Conservation (phyloP, 441 rosid species). For the Eutrema salsugineum region DNA sequence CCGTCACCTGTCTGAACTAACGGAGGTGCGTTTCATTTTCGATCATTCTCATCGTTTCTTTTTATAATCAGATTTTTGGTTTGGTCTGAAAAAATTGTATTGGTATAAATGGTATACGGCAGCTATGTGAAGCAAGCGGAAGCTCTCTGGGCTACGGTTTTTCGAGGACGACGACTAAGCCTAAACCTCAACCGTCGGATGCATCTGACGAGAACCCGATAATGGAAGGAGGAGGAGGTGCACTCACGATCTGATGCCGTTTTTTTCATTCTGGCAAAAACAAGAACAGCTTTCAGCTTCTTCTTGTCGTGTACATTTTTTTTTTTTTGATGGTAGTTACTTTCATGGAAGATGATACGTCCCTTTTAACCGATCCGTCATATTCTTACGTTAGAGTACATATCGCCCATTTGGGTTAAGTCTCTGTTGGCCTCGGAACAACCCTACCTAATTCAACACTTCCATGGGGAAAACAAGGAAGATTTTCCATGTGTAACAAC, state of each 20-base stretch:
- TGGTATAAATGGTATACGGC: constrained; percentile 27
- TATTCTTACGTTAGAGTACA: neutral
- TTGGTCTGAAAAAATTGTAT: neutral
- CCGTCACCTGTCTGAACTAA: constrained; percentile 88
- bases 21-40: constrained; percentile 53
- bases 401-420: neutral
- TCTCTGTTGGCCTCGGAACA: neutral
- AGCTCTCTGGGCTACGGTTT: constrained; percentile 93
- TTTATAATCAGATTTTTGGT: neutral
- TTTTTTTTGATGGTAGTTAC: neutral
- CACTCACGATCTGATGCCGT: constrained; percentile 58
- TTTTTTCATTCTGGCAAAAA: neutral
- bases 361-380: neutral
- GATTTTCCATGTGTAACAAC: neutral
- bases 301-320: neutral
- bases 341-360: neutral
- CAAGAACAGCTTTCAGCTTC: neutral
- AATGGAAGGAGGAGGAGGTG: constrained; percentile 63
- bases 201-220: constrained; percentile 66
- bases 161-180: constrained; percentile 57
- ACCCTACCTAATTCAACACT: neutral
- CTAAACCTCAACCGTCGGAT: constrained; percentile 50
- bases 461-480: neutral
- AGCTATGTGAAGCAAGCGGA: constrained; percentile 83
- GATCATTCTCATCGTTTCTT: neutral